Percentiles rank a stretch among this genome's conserved stretches.
These are phyloP conservation scores for Tillandsia leiboldiana DNA, from an alignment of 176 grass and related monocot species.

Conservation along the genomic window DNA sequence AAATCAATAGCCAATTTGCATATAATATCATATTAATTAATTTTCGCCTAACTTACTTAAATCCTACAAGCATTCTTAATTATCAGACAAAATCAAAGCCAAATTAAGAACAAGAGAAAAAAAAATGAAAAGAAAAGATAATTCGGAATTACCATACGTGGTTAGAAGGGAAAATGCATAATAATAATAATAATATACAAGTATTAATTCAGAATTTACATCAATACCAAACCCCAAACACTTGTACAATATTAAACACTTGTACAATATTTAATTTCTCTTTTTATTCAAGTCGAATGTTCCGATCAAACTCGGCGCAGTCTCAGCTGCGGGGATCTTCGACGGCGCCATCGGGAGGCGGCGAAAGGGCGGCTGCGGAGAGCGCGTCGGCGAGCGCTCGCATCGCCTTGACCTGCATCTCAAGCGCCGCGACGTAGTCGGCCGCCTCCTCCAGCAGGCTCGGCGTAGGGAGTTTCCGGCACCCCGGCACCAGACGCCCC, in stretches of 20 bases:
- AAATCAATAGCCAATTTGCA: too few species aligned
- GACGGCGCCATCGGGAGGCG: slow-evolving; percentile 5
- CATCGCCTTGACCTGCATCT: slow-evolving; percentile 97
- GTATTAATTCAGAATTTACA: too few species aligned
- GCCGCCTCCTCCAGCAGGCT: slow-evolving; percentile 81
- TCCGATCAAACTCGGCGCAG: too few species aligned
- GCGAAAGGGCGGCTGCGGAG: slow-evolving; percentile 40
- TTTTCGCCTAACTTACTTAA: too few species aligned
- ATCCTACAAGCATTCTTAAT: too few species aligned
- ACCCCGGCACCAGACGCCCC: slow-evolving; percentile 75
- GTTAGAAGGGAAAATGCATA: too few species aligned
- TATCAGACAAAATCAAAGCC: too few species aligned
- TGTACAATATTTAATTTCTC: not conserved
- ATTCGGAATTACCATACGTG: too few species aligned
- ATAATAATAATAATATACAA: too few species aligned
- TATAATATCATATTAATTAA: too few species aligned
- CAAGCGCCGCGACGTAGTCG: slow-evolving; percentile 81
- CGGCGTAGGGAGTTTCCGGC: slow-evolving; percentile 63
- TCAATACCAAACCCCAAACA: not conserved
- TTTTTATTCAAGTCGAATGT: not conserved
- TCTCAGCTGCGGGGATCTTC: not conserved
- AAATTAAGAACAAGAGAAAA: too few species aligned
- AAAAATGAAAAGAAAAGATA: too few species aligned
- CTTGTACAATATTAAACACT: not conserved
- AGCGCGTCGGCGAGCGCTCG: slow-evolving; percentile 66